Conservation (phyloP, 345 rosid species). For the Acer campestre region DNA sequence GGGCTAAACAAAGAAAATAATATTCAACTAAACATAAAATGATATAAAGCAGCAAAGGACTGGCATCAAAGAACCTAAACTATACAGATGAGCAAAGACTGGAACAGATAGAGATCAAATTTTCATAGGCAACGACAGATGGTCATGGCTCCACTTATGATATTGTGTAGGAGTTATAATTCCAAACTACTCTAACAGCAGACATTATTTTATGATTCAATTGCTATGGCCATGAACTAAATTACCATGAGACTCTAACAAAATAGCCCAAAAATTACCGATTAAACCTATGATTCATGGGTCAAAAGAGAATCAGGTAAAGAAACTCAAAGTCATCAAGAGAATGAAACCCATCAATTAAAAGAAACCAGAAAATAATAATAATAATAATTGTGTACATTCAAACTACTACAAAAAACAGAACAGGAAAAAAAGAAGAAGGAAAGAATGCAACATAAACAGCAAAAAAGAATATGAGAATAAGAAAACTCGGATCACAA, state of each 20-base stretch:
- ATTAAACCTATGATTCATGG: not conserved
- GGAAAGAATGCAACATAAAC: not conserved
- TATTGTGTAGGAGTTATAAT: no score
- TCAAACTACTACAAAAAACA: not conserved
- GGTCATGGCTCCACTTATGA: not conserved
- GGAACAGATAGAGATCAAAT: constrained; percentile 14
- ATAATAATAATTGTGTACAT: not conserved
- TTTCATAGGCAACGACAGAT: not conserved
- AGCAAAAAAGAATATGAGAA: not conserved
- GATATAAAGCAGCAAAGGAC: constrained; percentile 1
- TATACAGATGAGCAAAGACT: constrained; percentile 6
- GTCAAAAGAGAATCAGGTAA: not conserved
- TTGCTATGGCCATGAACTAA: not conserved
- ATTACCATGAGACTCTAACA: not conserved
- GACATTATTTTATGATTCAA: not conserved
- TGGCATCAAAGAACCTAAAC: constrained; percentile 5
- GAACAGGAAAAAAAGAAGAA: not conserved
- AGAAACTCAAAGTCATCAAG: not conserved
- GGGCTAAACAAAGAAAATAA: constrained; percentile 2
- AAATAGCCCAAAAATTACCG: not conserved
- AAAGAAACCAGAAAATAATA: not conserved
- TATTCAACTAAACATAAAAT: constrained; percentile 11
- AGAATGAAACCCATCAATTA: not conserved
- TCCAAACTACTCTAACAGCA: not conserved
- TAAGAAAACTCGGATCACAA: not conserved